Evolutionary conservation across 1,284 basidiomycete species (phyloP), one percentile per base, ranked within the genome.

Genomic region (Ustilago bromivora): DNA sequence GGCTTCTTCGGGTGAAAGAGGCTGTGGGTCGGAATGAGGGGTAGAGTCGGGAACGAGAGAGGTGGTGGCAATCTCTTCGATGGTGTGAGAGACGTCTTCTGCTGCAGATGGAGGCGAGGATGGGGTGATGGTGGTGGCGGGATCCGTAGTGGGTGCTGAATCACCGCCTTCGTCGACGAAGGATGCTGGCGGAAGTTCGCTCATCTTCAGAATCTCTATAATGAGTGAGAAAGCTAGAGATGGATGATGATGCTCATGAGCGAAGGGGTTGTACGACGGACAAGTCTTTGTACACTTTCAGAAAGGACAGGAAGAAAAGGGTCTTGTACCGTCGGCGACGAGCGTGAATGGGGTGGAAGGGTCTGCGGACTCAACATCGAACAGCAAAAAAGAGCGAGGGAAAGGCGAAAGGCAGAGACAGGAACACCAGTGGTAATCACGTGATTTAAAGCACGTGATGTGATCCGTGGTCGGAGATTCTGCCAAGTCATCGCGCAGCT

Each of bases 171-270:
- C 7, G 2, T 65, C 53, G 15, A 57, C 62, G 36, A 68, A 68
- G 0, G 71, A 73, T 61, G 61, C 66, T 13, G 71, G 71, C 12
- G 62, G 61, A 12, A 58, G 57, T 7, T 46, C 57, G 56, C 66
- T 73, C 71, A 73, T 73, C 55, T 55, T 68, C 23, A 28, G 49
- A 17, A 11, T 11, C 17, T 41, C 43, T 11, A 63, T 7, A 13
- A 35, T 17, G 12, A 28, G 23, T 28, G 23, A 28, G 23, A 28
- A 28, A 28, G 23, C 23, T 3, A 28, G 23, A 35, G n/a, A 3
- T 32, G 5, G 3, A 5, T 41, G 13, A 23, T 61, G 58, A 31
- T 64, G 54, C 51, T 28, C 13, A 35, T 41, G 34, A 52, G 15
- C 7, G 36, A 51, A 63, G 40, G 40, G 12, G 6, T 8, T 3